Conservation (phyloP, 495 filamentous ascomycete genomes). For the Penicillium coffeae region DNA sequence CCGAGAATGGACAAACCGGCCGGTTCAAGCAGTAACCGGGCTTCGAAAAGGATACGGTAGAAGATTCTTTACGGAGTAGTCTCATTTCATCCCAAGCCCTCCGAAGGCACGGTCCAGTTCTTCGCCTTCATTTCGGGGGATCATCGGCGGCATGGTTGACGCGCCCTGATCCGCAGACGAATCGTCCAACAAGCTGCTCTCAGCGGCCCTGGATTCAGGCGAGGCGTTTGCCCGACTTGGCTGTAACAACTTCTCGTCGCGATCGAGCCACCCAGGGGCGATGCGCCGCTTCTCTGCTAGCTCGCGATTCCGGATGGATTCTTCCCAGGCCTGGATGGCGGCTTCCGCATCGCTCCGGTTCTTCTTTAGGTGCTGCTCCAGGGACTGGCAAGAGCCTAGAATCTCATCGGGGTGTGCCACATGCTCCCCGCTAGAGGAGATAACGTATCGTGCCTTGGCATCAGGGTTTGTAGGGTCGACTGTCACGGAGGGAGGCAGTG, state of each 20-base stretch:
- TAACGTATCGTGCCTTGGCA: conserved; percentile 61
- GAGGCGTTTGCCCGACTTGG: conserved; percentile 41
- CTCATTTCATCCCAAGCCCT: conserved; percentile 51
- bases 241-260: conserved; percentile 77
- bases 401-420: conserved; percentile 80
- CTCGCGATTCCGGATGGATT: conserved; percentile 67
- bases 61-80: not conserved
- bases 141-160: conserved; percentile 42
- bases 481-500: conserved; percentile 73
- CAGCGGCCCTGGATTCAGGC: conserved; percentile 15
- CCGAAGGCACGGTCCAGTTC: conserved; percentile 91
- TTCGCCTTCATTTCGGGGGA: conserved; percentile 60
- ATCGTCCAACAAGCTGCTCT: conserved; percentile 45
- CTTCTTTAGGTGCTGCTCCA: conserved; percentile 69
- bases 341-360: conserved; percentile 59
- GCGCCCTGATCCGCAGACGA: conserved; percentile 38
- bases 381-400: conserved; percentile 68
- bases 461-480: conserved; percentile 44
- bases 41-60: too few relatives aligned
- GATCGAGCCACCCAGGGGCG: conserved; percentile 93
- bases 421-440: conserved; percentile 66
- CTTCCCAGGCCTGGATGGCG: conserved; percentile 66
- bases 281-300: conserved; percentile 87
- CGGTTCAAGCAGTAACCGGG: too few relatives aligned
- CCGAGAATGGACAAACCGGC: not conserved